Percentiles rank a stretch among this genome's conserved stretches.
Evolutionary conservation across 257 asterid species (phyloP).

Genomic region (Jacaranda copaia): DNA sequence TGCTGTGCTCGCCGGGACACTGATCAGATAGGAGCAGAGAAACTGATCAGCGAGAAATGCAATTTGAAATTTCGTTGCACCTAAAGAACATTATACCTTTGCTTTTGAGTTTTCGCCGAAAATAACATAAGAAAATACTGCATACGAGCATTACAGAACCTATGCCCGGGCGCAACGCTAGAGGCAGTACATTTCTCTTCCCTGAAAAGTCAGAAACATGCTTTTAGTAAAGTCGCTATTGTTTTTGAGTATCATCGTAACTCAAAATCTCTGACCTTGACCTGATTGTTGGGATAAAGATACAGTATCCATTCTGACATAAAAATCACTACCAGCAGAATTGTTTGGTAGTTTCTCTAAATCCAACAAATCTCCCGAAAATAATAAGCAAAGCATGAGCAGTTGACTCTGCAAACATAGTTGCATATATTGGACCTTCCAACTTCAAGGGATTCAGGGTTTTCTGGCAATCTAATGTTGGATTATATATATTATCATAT

Average conservation of each 20-base stretch:
- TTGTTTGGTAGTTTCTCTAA: not conserved
- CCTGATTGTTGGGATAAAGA: not conserved
- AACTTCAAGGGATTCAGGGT: slow-evolving; percentile 25
- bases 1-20: not conserved
- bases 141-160: slow-evolving; percentile 9
- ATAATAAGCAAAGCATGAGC: slow-evolving; percentile 44
- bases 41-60: not conserved
- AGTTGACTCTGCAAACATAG: slow-evolving; percentile 28
- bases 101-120: slow-evolving; percentile 26
- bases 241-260: not conserved
- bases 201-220: slow-evolving; percentile 26
- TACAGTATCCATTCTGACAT: not conserved
- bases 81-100: slow-evolving; percentile 30
- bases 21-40: not conserved
- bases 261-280: slow-evolving; percentile 21
- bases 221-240: not conserved
- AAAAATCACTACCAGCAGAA: slow-evolving; percentile 28
- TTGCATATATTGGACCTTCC: slow-evolving; percentile 31
- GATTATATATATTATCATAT: too few species aligned
- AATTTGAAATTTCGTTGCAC: too few species aligned
- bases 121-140: slow-evolving; percentile 1
- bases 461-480: slow-evolving; percentile 30
- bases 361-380: slow-evolving; percentile 25
- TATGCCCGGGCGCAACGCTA: slow-evolving; percentile 17
- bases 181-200: not conserved